phyloP scores from a whole-genome alignment of 305 asterid genomes.

The Petunia hybrid region DNA sequence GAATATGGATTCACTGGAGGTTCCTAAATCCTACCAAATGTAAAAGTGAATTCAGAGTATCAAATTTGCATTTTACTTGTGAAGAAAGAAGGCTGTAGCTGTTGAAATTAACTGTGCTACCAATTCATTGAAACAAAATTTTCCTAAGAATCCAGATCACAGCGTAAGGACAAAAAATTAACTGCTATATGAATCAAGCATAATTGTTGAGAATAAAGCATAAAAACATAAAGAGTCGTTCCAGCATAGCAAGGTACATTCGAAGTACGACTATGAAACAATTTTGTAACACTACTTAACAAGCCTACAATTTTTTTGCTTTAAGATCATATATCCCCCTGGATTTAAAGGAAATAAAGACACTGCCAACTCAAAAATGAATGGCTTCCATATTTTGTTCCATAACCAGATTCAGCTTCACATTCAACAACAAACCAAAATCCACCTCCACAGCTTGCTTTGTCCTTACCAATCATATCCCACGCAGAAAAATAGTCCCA shows the following conservation, averaged over 20 bases:
- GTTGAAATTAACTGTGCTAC: not conserved
- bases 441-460: too few relatives aligned
- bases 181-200: not conserved
- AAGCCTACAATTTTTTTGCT: not conserved
- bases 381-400: too few relatives aligned
- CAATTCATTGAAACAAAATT: not conserved
- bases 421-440: too few relatives aligned
- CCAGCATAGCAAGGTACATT: not conserved
- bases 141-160: not conserved
- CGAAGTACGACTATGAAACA: too few relatives aligned
- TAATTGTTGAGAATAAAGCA: not conserved
- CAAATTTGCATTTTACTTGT: not conserved
- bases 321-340: too few relatives aligned
- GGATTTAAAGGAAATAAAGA: too few relatives aligned
- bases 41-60: not conserved
- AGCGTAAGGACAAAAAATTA: not conserved
- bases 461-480: too few relatives aligned
- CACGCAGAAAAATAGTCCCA: too few relatives aligned
- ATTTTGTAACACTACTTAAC: not conserved
- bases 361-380: too few relatives aligned
- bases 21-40: not conserved
- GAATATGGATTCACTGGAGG: too few relatives aligned
- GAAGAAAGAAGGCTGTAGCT: not conserved
- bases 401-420: too few relatives aligned
- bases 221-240: not conserved